A percentile compares a stretch with the other conserved stretches of the same genome.
Conservation (phyloP, 2,329 filamentous ascomycete species). For the Chaetomium strumarium region DNA sequence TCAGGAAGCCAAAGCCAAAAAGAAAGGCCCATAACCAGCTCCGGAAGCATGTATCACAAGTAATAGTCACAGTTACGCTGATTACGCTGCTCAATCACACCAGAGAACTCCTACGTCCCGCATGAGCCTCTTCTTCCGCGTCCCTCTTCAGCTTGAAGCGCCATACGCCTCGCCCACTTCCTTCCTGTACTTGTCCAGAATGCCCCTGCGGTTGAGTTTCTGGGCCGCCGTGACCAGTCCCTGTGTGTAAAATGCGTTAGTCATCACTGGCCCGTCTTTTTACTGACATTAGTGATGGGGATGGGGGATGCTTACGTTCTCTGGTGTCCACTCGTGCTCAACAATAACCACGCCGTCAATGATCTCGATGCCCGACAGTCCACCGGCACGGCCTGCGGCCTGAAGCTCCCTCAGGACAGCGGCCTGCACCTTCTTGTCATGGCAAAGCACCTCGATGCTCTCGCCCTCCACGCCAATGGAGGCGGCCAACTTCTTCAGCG, state of each 20-base stretch:
- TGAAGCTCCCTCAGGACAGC: constrained; percentile 62
- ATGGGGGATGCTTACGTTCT: constrained; percentile 52
- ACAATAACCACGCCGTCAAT: constrained; percentile 65
- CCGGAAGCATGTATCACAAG: constrained; percentile 9
- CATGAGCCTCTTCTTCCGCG: neutral
- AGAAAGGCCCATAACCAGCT: neutral
- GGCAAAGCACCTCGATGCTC: constrained; percentile 59
- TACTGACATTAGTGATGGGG: neutral
- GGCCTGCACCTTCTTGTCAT: constrained; percentile 58
- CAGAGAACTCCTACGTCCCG: neutral
- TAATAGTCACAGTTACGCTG: constrained; percentile 7
- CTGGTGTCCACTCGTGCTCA: constrained; percentile 70
- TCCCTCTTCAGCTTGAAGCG: constrained; percentile 16
- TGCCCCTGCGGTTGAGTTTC: constrained; percentile 66
- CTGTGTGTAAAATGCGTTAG: constrained; percentile 33
- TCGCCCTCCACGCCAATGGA: constrained; percentile 43
- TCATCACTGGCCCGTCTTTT: neutral
- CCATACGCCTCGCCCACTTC: constrained; percentile 58
- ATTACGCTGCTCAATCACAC: neutral
- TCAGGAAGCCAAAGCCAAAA: neutral
- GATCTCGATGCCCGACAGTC: constrained; percentile 61
- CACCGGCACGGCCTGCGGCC: constrained; percentile 53
- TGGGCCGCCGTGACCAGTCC: constrained; percentile 63
- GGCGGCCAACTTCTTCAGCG: constrained; percentile 47
- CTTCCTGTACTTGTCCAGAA: constrained; percentile 55